A percentile compares a stretch with the other conserved stretches of the same genome.
These are phyloP conservation scores for Plasmodium vivax DNA, from an alignment of 169 alveolate genomes.

Conservation along the genomic window DNA sequence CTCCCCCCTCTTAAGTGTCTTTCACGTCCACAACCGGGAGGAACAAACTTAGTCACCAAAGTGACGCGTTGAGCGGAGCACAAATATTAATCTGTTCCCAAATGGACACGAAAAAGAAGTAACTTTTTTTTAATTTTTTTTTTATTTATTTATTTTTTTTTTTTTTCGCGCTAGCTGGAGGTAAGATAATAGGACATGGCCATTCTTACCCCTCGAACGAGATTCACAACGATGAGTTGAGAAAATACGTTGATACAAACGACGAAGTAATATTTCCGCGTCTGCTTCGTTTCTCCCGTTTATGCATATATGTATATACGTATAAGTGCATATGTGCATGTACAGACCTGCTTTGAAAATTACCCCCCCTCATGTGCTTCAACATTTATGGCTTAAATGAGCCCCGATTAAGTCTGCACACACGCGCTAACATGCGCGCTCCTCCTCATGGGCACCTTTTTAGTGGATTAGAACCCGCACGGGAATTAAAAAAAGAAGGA, in stretches of 20 bases:
- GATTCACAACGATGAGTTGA: slow-evolving; percentile 76
- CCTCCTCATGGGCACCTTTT: not conserved
- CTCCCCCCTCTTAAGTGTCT: not conserved
- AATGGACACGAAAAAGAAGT: not conserved
- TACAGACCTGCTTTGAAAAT: not conserved
- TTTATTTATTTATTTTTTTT: slow-evolving; percentile 1
- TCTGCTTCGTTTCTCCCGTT: not conserved
- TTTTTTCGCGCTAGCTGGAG: slow-evolving; percentile 62
- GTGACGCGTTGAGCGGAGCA: not conserved
- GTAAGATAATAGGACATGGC: slow-evolving; percentile 80
- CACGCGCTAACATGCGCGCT: not conserved
- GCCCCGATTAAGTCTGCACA: not conserved
- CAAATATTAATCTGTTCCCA: not conserved
- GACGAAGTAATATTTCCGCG: slow-evolving; percentile 76
- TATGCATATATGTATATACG: not conserved
- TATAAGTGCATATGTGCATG: not conserved
- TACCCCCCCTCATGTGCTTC: not conserved
- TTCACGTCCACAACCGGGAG: not conserved
- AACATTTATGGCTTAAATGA: not conserved
- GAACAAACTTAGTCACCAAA: not conserved
- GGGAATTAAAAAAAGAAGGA: slow-evolving; percentile 77
- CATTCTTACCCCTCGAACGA: slow-evolving; percentile 75
- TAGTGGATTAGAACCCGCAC: slow-evolving; percentile 83
- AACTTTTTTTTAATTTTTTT: not conserved
- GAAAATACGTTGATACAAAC: slow-evolving; percentile 71